Evolutionary conservation across 163 green algal species (phyloP).

Genomic region (Scenedesmus sp.): DNA sequence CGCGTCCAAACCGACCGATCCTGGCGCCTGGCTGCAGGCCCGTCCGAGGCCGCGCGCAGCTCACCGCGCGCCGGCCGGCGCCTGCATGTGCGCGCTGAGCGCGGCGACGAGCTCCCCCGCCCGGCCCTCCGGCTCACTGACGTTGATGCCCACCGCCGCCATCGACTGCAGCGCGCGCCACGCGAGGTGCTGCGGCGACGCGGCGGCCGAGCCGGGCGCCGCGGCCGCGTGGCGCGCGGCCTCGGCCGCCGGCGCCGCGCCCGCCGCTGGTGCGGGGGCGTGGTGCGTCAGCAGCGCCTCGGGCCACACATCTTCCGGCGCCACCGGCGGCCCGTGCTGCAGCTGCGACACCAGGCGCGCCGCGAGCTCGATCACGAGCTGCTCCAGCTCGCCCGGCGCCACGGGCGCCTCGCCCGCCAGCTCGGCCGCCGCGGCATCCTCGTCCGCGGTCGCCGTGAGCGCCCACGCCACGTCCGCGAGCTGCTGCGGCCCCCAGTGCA

Average conservation of each 20-base stretch:
- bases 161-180: conserved; percentile 38
- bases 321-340: too few species aligned
- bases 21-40: too few species aligned
- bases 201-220: too few species aligned
- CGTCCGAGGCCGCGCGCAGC: too few species aligned
- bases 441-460: conserved; percentile 17
- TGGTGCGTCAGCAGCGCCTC: neutral
- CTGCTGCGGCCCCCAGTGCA: conserved; percentile 17
- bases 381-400: neutral
- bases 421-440: neutral
- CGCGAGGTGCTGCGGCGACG: neutral
- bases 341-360: neutral
- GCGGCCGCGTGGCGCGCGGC: neutral
- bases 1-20: too few species aligned
- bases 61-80: too few species aligned
- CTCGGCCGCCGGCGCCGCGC: neutral
- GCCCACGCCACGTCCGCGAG: conserved; percentile 13
- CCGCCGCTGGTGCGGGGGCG: neutral
- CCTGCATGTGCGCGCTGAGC: too few species aligned
- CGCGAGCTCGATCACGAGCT: conserved; percentile 4
- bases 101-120: too few species aligned
- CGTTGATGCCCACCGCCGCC: conserved; percentile 18
- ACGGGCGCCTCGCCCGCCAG: neutral
- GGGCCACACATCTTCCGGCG: neutral
- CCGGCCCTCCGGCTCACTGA: too few species aligned